Conservation (phyloP, 2,329 filamentous ascomycete species). For the Fusarium sp. region DNA sequence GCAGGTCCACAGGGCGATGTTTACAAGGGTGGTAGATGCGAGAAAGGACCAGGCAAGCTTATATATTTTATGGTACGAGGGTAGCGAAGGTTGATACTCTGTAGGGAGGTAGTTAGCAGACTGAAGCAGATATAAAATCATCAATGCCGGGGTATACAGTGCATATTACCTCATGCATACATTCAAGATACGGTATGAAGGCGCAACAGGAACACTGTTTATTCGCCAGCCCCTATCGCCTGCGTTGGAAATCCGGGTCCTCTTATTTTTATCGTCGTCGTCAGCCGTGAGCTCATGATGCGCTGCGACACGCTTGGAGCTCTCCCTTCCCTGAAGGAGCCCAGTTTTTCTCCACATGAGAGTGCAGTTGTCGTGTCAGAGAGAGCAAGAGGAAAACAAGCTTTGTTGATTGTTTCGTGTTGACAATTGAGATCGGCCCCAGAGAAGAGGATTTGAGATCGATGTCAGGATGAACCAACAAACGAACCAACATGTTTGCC, state of each 20-base stretch:
- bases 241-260: conserved; percentile 12
- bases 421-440: conserved; percentile 8
- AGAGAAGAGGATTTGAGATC: conserved; percentile 6
- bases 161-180: not conserved
- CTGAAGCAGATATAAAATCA: not conserved
- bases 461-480: not conserved
- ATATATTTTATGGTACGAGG: conserved; percentile 1
- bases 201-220: conserved; percentile 12
- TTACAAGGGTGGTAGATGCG: not conserved
- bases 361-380: not conserved
- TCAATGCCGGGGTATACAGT: not conserved
- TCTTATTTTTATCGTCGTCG: conserved; percentile 18
- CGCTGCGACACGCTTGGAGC: not conserved
- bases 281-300: conserved; percentile 31
- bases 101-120: not conserved
- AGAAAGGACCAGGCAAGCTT: not conserved
- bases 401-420: conserved; percentile 23
- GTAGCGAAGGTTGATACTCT: not conserved
- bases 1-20: not conserved
- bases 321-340: not conserved
- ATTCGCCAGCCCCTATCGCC: not conserved
- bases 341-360: not conserved
- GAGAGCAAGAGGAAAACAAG: conserved; percentile 1
- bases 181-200: conserved; percentile 8
- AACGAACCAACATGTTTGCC: conserved; percentile 8